These are phyloP conservation scores for Canavalia ensiformis DNA, from an alignment of 306 rosid genomes.

Conservation along the genomic window DNA sequence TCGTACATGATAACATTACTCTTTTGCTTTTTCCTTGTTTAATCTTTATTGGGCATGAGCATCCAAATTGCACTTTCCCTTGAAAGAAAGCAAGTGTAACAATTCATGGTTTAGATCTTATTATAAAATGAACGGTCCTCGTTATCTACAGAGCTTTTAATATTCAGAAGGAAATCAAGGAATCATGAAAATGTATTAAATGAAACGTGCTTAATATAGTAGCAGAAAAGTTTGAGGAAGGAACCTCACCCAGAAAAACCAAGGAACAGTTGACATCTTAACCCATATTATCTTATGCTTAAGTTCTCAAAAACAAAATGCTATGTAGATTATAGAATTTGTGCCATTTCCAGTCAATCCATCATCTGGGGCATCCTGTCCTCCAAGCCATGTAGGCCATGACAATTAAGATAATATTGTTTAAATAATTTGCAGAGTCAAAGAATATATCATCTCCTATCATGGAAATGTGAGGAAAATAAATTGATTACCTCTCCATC, in stretches of 20 bases:
- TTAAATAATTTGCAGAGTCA: constrained; percentile 9
- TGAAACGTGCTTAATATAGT: constrained; percentile 19
- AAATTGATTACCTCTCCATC: constrained; percentile 12
- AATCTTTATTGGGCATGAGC: constrained; percentile 28
- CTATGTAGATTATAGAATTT: constrained; percentile 17
- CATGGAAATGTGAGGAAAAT: not conserved
- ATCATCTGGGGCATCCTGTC: constrained; percentile 24
- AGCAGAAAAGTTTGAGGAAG: constrained; percentile 38
- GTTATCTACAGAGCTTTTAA: constrained; percentile 20
- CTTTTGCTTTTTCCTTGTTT: not conserved
- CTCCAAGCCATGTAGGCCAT: constrained; percentile 35
- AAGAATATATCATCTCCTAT: constrained; percentile 36
- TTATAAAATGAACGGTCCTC: constrained; percentile 47
- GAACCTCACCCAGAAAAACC: constrained; percentile 41
- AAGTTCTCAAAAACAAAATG: constrained; percentile 24
- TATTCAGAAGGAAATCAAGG: constrained; percentile 28
- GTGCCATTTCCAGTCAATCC: constrained; percentile 44
- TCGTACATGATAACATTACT: not conserved
- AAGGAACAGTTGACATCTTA: constrained; percentile 44
- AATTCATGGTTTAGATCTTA: constrained; percentile 1
- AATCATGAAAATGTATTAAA: constrained; percentile 40
- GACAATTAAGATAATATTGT: constrained; percentile 11
- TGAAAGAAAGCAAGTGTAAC: constrained; percentile 42
- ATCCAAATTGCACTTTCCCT: constrained; percentile 29
- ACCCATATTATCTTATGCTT: constrained; percentile 38